phyloP scores from a whole-genome alignment of 306 rosid species.

The Albizia julibrissin region DNA sequence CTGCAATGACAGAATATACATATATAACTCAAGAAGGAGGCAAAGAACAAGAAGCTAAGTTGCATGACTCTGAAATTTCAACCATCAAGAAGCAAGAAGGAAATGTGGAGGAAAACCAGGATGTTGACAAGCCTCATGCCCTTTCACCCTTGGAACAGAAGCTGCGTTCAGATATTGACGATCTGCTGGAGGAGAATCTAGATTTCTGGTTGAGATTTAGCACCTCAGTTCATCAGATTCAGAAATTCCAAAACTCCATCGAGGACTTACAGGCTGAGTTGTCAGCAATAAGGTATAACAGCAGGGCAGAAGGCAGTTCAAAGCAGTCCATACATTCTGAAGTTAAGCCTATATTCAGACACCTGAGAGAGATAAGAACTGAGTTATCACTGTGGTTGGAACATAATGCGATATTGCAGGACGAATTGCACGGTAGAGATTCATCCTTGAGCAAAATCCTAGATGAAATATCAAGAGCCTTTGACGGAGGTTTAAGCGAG shows the following conservation, averaged over 20 bases:
- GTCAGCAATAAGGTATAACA: slow-evolving; percentile 39
- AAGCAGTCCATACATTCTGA: slow-evolving; percentile 50
- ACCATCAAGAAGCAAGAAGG: slow-evolving; percentile 29
- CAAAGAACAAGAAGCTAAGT: slow-evolving; percentile 36
- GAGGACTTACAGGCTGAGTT: slow-evolving; percentile 74
- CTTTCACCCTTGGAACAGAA: slow-evolving; percentile 57
- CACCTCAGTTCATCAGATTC: slow-evolving; percentile 86
- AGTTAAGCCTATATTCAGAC: slow-evolving; percentile 71
- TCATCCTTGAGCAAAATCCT: slow-evolving; percentile 65
- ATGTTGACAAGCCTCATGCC: slow-evolving; percentile 25
- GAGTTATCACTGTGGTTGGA: slow-evolving; percentile 89
- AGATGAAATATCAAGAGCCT: slow-evolving; percentile 60
- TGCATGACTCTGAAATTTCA: slow-evolving; percentile 34
- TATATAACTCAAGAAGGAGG: slow-evolving; percentile 50
- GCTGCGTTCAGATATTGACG: slow-evolving; percentile 69
- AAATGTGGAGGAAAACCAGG: slow-evolving; percentile 34
- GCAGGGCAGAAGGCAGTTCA: slow-evolving; percentile 49
- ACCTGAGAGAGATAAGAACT: slow-evolving; percentile 85
- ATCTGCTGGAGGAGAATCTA: slow-evolving; percentile 68
- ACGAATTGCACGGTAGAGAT: slow-evolving; percentile 65
- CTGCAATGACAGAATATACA: slow-evolving; percentile 49
- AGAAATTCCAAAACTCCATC: slow-evolving; percentile 75
- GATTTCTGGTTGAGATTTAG: slow-evolving; percentile 91
- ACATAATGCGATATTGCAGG: slow-evolving; percentile 69
- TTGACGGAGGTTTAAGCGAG: slow-evolving; percentile 37